Evolutionary conservation across 1,284 basidiomycete species (phyloP).

Genomic region (Limonomyces culmigenus): DNA sequence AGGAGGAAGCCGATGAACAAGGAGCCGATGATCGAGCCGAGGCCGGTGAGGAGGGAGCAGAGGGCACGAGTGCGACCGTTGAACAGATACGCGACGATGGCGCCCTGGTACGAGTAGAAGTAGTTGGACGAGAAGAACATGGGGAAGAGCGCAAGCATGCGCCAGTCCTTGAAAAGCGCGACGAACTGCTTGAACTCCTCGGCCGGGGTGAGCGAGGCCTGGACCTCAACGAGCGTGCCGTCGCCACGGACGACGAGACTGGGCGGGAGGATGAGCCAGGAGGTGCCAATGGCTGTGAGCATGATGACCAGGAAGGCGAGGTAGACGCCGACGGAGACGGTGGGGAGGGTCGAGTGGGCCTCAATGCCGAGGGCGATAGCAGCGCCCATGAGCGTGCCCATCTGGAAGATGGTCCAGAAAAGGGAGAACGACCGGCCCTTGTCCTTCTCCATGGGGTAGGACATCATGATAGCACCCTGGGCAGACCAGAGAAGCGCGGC

Average conservation of each 20-base stretch:
- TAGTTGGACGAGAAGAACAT: conserved; percentile 56
- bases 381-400: conserved; percentile 46
- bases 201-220: conserved; percentile 58
- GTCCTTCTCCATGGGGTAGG: conserved; percentile 13
- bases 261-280: conserved; percentile 52
- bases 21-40: not conserved
- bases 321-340: conserved; percentile 1
- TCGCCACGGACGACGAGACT: conserved; percentile 52
- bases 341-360: conserved; percentile 9
- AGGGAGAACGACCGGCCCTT: conserved; percentile 68
- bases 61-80: not conserved
- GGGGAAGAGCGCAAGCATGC: conserved; percentile 18
- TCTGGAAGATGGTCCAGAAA: conserved; percentile 57
- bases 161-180: not conserved
- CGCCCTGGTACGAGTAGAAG: conserved; percentile 42
- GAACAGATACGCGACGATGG: not conserved
- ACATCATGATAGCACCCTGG: conserved; percentile 1
- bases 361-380: conserved; percentile 39
- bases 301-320: conserved; percentile 26
- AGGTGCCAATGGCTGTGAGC: conserved; percentile 42
- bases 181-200: conserved; percentile 20
- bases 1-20: not conserved
- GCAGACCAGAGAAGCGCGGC: conserved; percentile 1
- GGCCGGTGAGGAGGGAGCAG: not conserved
- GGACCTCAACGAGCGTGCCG: conserved; percentile 42